phyloP scores from a whole-genome alignment of 495 filamentous ascomycete species.

The Pyrenula massariospora region DNA sequence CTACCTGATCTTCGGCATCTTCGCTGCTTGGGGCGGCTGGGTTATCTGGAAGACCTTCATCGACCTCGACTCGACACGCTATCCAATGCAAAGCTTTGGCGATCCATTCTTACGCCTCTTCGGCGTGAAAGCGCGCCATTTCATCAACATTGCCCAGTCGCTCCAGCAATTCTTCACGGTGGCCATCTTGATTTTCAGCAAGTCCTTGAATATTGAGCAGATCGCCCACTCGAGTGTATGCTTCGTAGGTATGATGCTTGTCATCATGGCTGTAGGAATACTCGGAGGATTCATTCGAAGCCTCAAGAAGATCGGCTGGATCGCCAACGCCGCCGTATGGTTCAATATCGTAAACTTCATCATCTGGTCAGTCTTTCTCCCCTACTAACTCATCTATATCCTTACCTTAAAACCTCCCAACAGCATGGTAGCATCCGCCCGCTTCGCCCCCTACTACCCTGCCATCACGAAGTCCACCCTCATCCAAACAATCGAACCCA shows the following conservation, averaged over 20 bases:
- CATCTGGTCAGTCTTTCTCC: slow-evolving; percentile 23
- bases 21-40: slow-evolving; percentile 23
- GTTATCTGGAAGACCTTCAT: slow-evolving; percentile 45
- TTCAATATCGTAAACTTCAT: slow-evolving; percentile 14
- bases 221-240: slow-evolving; percentile 25
- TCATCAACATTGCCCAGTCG: slow-evolving; percentile 41
- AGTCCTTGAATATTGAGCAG: slow-evolving; percentile 26
- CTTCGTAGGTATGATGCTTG: slow-evolving; percentile 35
- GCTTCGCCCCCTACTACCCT: slow-evolving; percentile 31
- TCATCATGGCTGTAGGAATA: slow-evolving; percentile 33
- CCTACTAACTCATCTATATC: slow-evolving; percentile 9
- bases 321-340: slow-evolving; percentile 15
- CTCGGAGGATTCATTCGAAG: slow-evolving; percentile 30
- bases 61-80: slow-evolving; percentile 39
- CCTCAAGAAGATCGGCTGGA: slow-evolving; percentile 14
- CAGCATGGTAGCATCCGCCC: slow-evolving; percentile 31
- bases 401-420: not conserved
- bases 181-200: slow-evolving; percentile 38
- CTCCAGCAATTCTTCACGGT: slow-evolving; percentile 42
- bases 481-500: slow-evolving; percentile 5
- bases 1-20: slow-evolving; percentile 14
- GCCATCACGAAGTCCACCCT: slow-evolving; percentile 9
- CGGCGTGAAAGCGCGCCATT: slow-evolving; percentile 33
- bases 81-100: slow-evolving; percentile 41
- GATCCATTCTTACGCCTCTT: slow-evolving; percentile 45